These are phyloP conservation scores for Fusarium chuoi DNA, from an alignment of 2,329 filamentous ascomycete species.

Conservation along the genomic window DNA sequence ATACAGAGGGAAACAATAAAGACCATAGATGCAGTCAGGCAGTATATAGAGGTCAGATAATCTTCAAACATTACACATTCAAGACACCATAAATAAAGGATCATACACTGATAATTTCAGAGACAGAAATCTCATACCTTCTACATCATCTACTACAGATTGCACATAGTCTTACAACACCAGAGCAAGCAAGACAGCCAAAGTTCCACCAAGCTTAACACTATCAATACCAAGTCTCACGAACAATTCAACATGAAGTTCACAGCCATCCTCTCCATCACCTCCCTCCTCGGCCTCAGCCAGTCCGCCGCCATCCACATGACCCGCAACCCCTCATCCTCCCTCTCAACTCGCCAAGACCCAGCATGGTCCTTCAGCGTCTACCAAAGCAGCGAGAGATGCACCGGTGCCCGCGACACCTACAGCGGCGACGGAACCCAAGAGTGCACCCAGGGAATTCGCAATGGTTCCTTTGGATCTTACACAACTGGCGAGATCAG, in stretches of 20 bases:
- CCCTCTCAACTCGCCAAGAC: not conserved
- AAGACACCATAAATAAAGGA: not conserved
- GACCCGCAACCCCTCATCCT: not conserved
- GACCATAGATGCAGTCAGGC: accelerated
- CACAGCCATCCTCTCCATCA: not conserved
- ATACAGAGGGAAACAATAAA: accelerated
- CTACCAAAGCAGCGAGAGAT: not conserved
- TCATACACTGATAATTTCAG: accelerated
- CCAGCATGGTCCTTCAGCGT: not conserved
- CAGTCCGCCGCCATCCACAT: not conserved
- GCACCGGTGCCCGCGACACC: not conserved
- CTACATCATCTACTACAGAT: accelerated
- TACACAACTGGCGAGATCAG: not conserved
- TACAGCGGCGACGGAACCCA: not conserved
- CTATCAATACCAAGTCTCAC: accelerated
- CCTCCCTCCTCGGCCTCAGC: not conserved
- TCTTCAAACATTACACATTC: accelerated
- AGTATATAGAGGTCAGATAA: too few species aligned
- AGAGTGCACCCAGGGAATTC: not conserved
- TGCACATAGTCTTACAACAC: accelerated
- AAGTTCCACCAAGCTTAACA: not conserved
- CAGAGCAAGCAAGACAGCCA: accelerated
- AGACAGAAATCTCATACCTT: accelerated
- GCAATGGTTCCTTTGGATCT: not conserved
- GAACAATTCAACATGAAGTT: not conserved